phyloP scores from a whole-genome alignment of 768 basidiomycete genomes.

The Erythrobasidium yunnanense region DNA sequence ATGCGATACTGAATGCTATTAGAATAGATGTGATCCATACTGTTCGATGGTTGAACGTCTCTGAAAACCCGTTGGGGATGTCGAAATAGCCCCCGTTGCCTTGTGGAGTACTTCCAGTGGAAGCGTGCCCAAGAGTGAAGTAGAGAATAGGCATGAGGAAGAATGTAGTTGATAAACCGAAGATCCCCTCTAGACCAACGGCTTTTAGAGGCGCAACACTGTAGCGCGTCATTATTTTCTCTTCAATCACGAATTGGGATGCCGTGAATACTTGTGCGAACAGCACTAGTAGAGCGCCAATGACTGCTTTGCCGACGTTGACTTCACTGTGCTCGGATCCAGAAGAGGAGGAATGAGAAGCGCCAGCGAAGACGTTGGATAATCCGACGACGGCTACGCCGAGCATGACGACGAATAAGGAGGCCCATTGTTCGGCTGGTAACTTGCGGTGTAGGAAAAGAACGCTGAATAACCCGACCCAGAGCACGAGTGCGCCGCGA shows the following conservation, averaged over 20 bases:
- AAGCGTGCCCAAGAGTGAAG: conserved; percentile 38
- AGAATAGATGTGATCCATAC: conserved; percentile 22
- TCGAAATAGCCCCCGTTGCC: conserved; percentile 60
- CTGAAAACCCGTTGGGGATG: conserved; percentile 73
- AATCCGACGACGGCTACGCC: conserved; percentile 54
- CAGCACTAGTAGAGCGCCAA: conserved; percentile 74
- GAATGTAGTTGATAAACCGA: conserved; percentile 70
- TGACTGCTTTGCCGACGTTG: conserved; percentile 19
- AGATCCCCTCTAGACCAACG: conserved; percentile 88
- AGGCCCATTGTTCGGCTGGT: conserved; percentile 59
- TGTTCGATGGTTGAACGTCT: conserved; percentile 52
- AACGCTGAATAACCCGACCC: conserved; percentile 83
- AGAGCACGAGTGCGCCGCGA: conserved; percentile 42
- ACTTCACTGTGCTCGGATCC: neutral
- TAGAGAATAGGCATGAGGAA: conserved; percentile 65
- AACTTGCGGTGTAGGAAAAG: conserved; percentile 63
- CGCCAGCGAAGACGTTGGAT: conserved; percentile 76
- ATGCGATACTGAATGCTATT: conserved; percentile 47
- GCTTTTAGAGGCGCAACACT: conserved; percentile 73
- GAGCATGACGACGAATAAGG: conserved; percentile 45
- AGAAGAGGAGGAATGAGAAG: conserved; percentile 50
- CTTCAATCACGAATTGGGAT: conserved; percentile 87
- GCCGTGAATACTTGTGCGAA: conserved; percentile 93
- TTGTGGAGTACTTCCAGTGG: conserved; percentile 38
- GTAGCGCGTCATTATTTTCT: conserved; percentile 85